Base-by-base conservation (phyloP, 352 stramenopile species). In the Pythium scleroteichum region DNA sequence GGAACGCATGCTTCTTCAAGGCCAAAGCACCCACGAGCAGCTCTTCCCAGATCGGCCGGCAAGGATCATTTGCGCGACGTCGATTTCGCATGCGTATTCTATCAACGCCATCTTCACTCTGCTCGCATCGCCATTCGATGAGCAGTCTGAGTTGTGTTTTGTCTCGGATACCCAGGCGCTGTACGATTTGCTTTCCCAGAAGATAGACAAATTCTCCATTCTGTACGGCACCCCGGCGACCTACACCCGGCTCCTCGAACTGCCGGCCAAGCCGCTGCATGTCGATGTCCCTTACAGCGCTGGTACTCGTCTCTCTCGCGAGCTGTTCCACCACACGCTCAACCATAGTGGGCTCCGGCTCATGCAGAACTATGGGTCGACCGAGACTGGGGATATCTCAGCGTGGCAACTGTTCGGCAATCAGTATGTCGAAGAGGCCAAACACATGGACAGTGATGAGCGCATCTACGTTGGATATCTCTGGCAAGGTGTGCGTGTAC, bases 301-400 rank as follows among this genome's bases (percentile, higher is more conserved):
- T 32, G 87, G 87, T 0, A 85, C 74, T 22, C 72, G 73, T 10
- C 66, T 96, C n/a, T 72, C 78, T 5, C 45, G 68, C 6, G 52
- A 75, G 44, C 64, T 96, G 19, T 88, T 90, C 46, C 33, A 69
- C 29, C 74, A 65, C 39, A 84, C 90, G 33, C 56, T 62, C 5
- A 58, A 76, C 32, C 61, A 86, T 16, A 94, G 76, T 46, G 84
- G 83, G n/a, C 62, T 94, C 20, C 45, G 55, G 16, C 32, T 96
- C 48, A 85, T 93, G 71, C 87, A 96, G 50, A 96, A 94, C 68
- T 96, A 96, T 51, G 87, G 87, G 0, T 90, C 87, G 27, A 96
- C 83, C 22, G 87, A 96, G 60, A 92, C 79, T 44, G 87, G 83
- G 14, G 71, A 88, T 54, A 96, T 94, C 46, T 80, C 85, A 0